Conservation (phyloP, 768 basidiomycete species). For the Amanita pallidorosea region DNA sequence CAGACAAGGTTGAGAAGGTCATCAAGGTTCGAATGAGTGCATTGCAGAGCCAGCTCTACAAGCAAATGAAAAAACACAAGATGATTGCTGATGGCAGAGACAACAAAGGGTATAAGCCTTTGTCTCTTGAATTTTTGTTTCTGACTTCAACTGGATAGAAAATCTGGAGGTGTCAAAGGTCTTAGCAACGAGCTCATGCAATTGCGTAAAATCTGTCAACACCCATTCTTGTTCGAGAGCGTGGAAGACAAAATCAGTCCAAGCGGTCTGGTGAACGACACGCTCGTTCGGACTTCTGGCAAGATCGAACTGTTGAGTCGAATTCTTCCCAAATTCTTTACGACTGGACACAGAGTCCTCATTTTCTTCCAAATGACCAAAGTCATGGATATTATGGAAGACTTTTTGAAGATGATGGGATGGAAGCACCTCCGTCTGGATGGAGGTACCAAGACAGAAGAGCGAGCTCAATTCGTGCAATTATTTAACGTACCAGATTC, state of each 20-base stretch:
- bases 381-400: constrained; percentile 98
- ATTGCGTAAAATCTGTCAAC: constrained; percentile 95
- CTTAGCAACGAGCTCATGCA: constrained; percentile 96
- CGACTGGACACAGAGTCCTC: constrained; percentile 85
- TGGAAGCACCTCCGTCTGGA: constrained; percentile 90
- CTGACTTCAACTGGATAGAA: constrained; percentile 26
- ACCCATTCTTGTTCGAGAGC: constrained; percentile 92
- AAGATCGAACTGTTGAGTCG: constrained; percentile 90
- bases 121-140: not conserved
- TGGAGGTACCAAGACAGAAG: constrained; percentile 93
- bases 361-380: constrained; percentile 99
- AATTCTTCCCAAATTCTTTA: constrained; percentile 91
- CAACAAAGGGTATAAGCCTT: constrained; percentile 50
- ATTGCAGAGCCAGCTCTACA: constrained; percentile 85
- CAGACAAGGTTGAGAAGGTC: constrained; percentile 96
- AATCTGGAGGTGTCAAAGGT: constrained; percentile 74
- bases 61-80: constrained; percentile 98
- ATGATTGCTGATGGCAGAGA: constrained; percentile 85
- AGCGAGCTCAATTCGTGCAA: constrained; percentile 79
- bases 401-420: constrained; percentile 80
- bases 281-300: constrained; percentile 77
- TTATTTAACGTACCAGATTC: constrained; percentile 86
- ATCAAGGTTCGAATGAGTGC: constrained; percentile 95
- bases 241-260: constrained; percentile 94
- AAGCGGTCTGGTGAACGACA: constrained; percentile 70